phyloP scores from a whole-genome alignment of 495 filamentous ascomycete genomes.

The Evernia prunastri region DNA sequence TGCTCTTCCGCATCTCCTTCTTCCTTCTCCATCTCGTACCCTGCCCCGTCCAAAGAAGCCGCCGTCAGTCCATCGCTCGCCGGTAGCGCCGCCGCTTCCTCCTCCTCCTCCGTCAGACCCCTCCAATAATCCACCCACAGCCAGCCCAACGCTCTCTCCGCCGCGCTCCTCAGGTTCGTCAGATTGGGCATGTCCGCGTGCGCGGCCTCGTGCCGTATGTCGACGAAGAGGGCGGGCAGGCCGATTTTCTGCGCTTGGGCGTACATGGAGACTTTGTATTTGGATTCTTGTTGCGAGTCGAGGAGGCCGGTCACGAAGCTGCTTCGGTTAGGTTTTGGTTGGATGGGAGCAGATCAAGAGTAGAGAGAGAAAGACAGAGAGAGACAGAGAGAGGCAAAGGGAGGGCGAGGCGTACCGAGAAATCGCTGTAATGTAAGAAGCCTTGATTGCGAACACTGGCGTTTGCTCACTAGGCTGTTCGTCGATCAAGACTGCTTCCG shows the following conservation, averaged over 20 bases:
- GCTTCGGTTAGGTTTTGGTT: neutral
- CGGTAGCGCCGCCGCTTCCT: neutral
- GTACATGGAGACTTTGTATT: constrained; percentile 75
- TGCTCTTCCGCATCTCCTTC: constrained; percentile 29
- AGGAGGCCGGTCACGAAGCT: constrained; percentile 90
- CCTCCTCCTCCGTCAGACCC: constrained; percentile 13
- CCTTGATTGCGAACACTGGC: constrained; percentile 45
- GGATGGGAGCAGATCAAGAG: neutral
- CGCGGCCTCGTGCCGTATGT: constrained; percentile 82
- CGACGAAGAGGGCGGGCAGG: constrained; percentile 78
- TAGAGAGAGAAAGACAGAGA: too few species aligned
- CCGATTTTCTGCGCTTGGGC: constrained; percentile 66
- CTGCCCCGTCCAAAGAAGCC: neutral
- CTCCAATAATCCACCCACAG: constrained; percentile 85
- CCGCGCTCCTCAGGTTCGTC: constrained; percentile 57
- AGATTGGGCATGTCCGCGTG: constrained; percentile 80
- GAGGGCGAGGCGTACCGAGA: constrained; percentile 43
- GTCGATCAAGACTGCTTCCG: constrained; percentile 66
- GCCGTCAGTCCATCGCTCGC: neutral
- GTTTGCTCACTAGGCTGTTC: constrained; percentile 36
- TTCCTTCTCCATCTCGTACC: constrained; percentile 4
- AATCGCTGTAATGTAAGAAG: constrained; percentile 54
- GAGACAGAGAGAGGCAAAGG: neutral
- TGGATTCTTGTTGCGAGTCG: constrained; percentile 63
- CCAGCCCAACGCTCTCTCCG: constrained; percentile 68